Base-by-base conservation (phyloP, 495 filamentous ascomycete species). In the Viridothelium virens region DNA sequence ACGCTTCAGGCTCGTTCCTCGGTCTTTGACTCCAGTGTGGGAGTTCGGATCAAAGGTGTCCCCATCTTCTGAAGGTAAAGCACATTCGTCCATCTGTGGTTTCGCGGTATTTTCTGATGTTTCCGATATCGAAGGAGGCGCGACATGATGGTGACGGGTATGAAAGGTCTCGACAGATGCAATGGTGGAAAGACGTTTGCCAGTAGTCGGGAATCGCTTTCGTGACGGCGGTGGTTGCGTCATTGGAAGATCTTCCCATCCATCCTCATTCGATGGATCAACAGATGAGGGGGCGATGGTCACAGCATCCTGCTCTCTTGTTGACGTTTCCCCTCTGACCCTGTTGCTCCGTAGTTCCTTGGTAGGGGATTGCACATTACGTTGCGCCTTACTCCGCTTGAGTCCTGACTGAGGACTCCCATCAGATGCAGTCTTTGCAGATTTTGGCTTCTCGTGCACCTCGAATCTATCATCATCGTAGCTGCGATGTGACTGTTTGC, bases 1-100 rank as follows among this genome's bases (percentile, higher is more conserved):
- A 70, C 91, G 85, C 71, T 89, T 91, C 34, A 89, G 71, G 67
- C 82, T 77, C 12, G 79, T 70, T 67, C 74, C 79, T 56, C 76
- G 72, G 61, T 79, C 66, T 53, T 63, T 73, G 41, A 67, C 12
- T 11, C 65, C 65, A 3, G 53, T 63, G 10, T 63, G 25, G 1
- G 70, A 68, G 11, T 72, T 63, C 36, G 67, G 18, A 64, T 70
- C 67, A 46, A 72, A 66, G 11, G 66, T 66, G 33, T 70, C 68
- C 2, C 66, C 66, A 66, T 67, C 44, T 68, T 73, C 74, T 12
- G 70, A 73, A 34, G 64, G 61, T 61, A 63, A 31, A 1, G 39
- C 48, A n/a, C 68, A 48, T 18, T 67, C 44, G 7, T 33, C 53
- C 11, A 36, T 59, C 10, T 18, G 53, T 14, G 53, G 53, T 59